Conservation (phyloP, 2,329 filamentous ascomycete species). For the Pleomassaria siparia region DNA sequence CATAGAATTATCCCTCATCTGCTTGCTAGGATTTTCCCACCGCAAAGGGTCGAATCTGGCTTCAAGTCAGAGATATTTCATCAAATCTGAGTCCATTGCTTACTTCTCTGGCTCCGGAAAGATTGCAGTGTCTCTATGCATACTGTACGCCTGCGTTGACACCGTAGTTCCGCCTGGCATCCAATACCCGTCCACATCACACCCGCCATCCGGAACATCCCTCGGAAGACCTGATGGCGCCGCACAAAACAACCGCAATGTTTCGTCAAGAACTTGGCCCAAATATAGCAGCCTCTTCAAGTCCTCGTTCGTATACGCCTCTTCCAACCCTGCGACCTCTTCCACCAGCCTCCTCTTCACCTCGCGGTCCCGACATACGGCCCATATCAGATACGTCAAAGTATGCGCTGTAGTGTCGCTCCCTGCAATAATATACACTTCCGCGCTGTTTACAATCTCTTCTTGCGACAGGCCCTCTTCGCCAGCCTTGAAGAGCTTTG, state of each 20-base stretch:
- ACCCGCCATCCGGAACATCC: conserved; percentile 10
- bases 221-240: conserved; percentile 21
- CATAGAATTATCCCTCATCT: conserved; percentile 14
- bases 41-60: conserved; percentile 13
- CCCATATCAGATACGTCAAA: conserved; percentile 53
- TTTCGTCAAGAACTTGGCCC: conserved; percentile 38
- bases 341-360: conserved; percentile 10
- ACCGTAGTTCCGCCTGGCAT: conserved; percentile 12
- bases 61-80: neutral
- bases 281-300: conserved; percentile 26
- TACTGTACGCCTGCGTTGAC: conserved; percentile 14
- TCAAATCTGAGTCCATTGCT: neutral
- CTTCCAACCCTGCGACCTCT: conserved; percentile 9
- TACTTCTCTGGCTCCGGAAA: conserved; percentile 12
- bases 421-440: conserved; percentile 53
- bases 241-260: conserved; percentile 40
- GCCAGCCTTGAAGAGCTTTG: conserved; percentile 11
- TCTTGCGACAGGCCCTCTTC: conserved; percentile 9
- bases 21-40: conserved; percentile 13
- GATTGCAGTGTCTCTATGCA: conserved; percentile 12
- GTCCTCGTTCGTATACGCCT: conserved; percentile 3
- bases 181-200: conserved; percentile 11
- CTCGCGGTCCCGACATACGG: conserved; percentile 9
- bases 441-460: conserved; percentile 38
- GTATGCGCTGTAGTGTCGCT: conserved; percentile 56